phyloP scores from a whole-genome alignment of 345 rosid species.

The Durio zibethinus region DNA sequence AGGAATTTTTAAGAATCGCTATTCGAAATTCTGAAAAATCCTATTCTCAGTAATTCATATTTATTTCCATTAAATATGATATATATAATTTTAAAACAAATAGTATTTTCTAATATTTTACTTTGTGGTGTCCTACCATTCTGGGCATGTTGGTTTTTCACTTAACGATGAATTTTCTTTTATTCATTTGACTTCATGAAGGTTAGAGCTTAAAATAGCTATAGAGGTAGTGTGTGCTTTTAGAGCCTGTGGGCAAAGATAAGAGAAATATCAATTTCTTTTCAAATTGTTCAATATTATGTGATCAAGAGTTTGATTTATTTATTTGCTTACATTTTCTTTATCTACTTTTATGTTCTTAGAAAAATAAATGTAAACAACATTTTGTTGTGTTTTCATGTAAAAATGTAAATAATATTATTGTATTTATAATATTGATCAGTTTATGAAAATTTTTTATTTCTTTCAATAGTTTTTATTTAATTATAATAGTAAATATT shows the following conservation, averaged over 20 bases:
- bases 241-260: not conserved
- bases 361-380: not conserved
- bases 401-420: no score
- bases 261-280: not conserved
- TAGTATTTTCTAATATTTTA: no score
- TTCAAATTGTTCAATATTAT: not conserved
- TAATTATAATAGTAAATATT: no score
- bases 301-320: not conserved
- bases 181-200: slow-evolving; percentile 7
- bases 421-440: no score
- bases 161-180: not conserved
- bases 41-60: no score
- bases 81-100: no score
- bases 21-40: no score
- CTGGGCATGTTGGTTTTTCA: slow-evolving; percentile 61
- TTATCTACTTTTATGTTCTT: not conserved
- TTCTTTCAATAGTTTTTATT: no score
- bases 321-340: not conserved
- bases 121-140: slow-evolving; percentile 79
- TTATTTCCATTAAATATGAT: no score
- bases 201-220: not conserved
- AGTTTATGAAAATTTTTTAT: no score
- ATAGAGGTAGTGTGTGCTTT: not conserved
- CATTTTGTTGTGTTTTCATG: slow-evolving; percentile 15
- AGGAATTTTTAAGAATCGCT: no score